Evolutionary conservation across 768 basidiomycete species (phyloP).

Genomic region (Amanita subjunquillea): DNA sequence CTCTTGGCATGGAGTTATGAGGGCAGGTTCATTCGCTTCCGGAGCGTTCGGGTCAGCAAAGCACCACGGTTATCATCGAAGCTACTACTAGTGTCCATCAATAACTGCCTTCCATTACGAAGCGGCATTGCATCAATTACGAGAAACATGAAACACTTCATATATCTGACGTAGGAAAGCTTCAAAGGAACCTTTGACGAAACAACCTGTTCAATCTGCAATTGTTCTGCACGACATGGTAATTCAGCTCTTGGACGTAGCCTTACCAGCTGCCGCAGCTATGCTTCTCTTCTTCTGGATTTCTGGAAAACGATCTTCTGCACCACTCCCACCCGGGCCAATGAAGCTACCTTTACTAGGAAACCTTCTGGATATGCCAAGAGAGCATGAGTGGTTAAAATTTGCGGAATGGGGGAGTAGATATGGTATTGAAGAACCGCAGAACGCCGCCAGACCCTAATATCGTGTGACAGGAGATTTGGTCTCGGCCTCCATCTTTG

Average conservation of each 20-base stretch:
- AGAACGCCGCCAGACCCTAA: neutral
- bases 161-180: too few relatives aligned
- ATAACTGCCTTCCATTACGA: too few relatives aligned
- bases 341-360: conserved; percentile 31
- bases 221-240: neutral
- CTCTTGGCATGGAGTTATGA: too few relatives aligned
- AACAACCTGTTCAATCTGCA: neutral
- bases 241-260: neutral
- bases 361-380: conserved; percentile 35
- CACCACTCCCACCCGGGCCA: conserved; percentile 30
- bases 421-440: conserved; percentile 18
- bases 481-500: conserved; percentile 1
- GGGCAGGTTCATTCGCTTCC: too few relatives aligned
- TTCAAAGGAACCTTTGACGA: too few relatives aligned
- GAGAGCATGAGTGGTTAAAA: conserved; percentile 29
- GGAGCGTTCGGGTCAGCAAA: too few relatives aligned
- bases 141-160: too few relatives aligned
- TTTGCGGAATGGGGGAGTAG: conserved; percentile 31
- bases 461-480: neutral
- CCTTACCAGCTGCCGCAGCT: too few relatives aligned
- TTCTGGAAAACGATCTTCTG: conserved; percentile 6
- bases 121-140: too few relatives aligned
- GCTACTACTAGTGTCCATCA: too few relatives aligned
- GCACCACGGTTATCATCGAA: too few relatives aligned
- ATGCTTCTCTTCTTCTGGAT: neutral